These are phyloP conservation scores for Mucor racemosus DNA, from an alignment of 371 early-diverging fungal genomes.

Conservation along the genomic window DNA sequence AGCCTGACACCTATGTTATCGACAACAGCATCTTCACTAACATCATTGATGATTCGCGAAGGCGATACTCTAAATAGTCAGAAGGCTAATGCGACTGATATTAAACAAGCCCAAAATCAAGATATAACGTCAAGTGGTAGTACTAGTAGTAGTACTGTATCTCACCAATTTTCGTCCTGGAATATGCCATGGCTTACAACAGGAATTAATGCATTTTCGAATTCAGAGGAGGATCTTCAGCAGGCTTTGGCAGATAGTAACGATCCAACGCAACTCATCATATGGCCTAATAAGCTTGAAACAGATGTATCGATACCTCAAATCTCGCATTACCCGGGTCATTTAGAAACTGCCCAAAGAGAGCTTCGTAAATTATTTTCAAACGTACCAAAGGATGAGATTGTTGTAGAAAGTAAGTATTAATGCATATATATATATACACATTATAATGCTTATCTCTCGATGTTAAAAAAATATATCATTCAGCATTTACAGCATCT, in stretches of 20 bases:
- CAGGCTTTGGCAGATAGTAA: not conserved
- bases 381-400: conserved; percentile 38
- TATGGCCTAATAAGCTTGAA: conserved; percentile 49
- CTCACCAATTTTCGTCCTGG: conserved; percentile 30
- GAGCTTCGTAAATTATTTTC: conserved; percentile 40
- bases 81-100: not conserved
- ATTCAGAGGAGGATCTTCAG: conserved; percentile 11
- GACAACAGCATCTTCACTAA: conserved; percentile 21
- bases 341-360: conserved; percentile 29
- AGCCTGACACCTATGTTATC: conserved; percentile 15
- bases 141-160: not conserved
- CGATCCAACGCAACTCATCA: conserved; percentile 15
- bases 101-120: not conserved
- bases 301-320: conserved; percentile 27
- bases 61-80: not conserved
- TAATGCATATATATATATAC: not conserved
- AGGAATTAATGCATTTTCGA: conserved; percentile 33
- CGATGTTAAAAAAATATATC: not conserved
- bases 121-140: not conserved
- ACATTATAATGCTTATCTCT: not conserved
- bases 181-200: conserved; percentile 52
- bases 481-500: conserved; percentile 37
- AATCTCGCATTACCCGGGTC: conserved; percentile 32
- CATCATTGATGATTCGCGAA: conserved; percentile 15
- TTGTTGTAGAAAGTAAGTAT: conserved; percentile 45